A percentile compares a stretch with the other conserved stretches of the same genome.
Evolutionary conservation across 2,329 filamentous ascomycete species (phyloP).

Genomic region (Gliomastix tumulicola): DNA sequence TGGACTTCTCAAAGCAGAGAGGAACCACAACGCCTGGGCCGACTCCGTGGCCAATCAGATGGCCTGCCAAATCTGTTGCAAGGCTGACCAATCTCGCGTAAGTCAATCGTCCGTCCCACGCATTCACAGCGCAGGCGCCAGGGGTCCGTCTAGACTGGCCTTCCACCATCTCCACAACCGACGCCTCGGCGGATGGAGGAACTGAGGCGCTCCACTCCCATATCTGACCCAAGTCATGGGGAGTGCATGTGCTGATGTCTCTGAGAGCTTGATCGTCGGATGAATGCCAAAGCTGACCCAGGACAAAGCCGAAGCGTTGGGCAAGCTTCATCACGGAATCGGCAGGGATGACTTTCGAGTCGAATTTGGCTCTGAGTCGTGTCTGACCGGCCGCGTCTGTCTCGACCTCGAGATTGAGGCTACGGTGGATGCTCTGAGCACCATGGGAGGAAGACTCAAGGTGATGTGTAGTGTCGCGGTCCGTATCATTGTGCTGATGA

Average conservation of each 20-base stretch:
- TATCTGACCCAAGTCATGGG: too few relatives aligned
- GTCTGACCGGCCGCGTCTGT: too few relatives aligned
- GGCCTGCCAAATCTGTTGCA: slow-evolving; percentile 5
- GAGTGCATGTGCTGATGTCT: background rate
- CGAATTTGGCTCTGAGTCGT: too few relatives aligned
- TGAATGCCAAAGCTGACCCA: too few relatives aligned
- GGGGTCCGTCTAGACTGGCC: background rate
- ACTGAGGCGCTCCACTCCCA: background rate
- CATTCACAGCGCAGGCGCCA: slow-evolving; percentile 5
- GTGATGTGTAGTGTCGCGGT: too few relatives aligned
- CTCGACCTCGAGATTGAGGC: too few relatives aligned
- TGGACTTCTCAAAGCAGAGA: slow-evolving; percentile 14
- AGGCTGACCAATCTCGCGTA: slow-evolving; percentile 19
- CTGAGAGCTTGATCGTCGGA: background rate
- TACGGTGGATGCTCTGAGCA: too few relatives aligned
- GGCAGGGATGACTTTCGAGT: too few relatives aligned
- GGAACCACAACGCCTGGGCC: slow-evolving; percentile 6
- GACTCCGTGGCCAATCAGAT: slow-evolving; percentile 4
- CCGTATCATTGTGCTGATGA: too few relatives aligned
- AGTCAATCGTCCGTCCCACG: slow-evolving; percentile 31
- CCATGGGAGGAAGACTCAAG: too few relatives aligned
- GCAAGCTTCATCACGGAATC: too few relatives aligned
- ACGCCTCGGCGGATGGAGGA: background rate
- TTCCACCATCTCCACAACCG: background rate
- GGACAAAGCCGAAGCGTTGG: too few relatives aligned